Conservation (phyloP, 805 yeast genomes). For the Candida silvatica region DNA sequence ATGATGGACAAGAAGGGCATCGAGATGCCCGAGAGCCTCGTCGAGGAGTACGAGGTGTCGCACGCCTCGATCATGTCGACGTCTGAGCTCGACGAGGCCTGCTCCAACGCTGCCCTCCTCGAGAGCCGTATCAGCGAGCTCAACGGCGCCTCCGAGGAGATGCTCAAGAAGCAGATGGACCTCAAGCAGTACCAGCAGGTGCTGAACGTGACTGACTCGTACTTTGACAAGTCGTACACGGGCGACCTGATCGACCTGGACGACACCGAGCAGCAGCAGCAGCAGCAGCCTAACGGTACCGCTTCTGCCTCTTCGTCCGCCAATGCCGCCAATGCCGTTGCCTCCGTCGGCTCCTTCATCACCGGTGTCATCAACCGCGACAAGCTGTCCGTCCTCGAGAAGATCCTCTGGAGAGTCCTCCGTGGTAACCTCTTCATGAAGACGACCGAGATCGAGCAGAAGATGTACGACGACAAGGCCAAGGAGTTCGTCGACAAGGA, state of each 20-base stretch:
- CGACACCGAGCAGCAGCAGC: conserved; percentile 15
- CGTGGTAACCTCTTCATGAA: conserved; percentile 86
- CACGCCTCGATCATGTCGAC: conserved; percentile 17
- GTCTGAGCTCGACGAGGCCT: conserved; percentile 60
- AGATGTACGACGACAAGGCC: conserved; percentile 53
- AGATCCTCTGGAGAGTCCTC: conserved; percentile 83
- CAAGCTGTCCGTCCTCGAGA: conserved; percentile 64
- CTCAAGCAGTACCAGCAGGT: conserved; percentile 68
- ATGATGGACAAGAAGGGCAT: conserved; percentile 36
- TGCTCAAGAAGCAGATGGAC: conserved; percentile 54
- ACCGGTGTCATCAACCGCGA: conserved; percentile 78
- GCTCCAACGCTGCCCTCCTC: conserved; percentile 50
- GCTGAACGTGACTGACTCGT: conserved; percentile 38
- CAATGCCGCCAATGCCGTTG: conserved; percentile 27
- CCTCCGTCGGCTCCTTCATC: conserved; percentile 29
- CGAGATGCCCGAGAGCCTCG: conserved; percentile 12
- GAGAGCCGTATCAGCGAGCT: conserved; percentile 73
- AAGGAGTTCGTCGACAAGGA: conserved; percentile 59
- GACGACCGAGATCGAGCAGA: conserved; percentile 62
- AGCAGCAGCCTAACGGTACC: background rate
- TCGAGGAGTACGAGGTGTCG: conserved; percentile 13
- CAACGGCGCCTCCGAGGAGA: conserved; percentile 55
- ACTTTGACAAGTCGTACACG: conserved; percentile 26
- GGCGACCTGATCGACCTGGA: conserved; percentile 21
- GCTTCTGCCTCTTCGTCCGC: too few species aligned